These are phyloP conservation scores for Fomitopsis pinicola DNA, from an alignment of 1,284 basidiomycete genomes.

Conservation along the genomic window DNA sequence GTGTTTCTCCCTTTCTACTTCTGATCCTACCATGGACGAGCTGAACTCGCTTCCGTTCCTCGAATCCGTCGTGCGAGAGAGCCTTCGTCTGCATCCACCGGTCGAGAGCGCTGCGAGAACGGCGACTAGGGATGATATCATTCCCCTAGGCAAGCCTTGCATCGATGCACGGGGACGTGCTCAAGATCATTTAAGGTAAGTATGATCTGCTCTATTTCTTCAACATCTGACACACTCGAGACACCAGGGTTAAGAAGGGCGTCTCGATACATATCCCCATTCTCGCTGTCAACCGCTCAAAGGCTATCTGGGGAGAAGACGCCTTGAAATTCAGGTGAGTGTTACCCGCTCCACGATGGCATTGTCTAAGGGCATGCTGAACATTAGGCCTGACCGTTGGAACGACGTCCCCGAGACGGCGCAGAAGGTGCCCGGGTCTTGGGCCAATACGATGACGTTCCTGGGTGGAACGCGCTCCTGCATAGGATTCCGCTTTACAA, in stretches of 20 bases:
- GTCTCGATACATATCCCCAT: slow-evolving; percentile 47
- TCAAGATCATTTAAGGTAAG: slow-evolving; percentile 21
- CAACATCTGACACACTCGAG: background rate
- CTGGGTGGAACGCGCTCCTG: slow-evolving; percentile 54
- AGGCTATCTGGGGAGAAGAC: slow-evolving; percentile 53
- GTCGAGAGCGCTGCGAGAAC: slow-evolving; percentile 53
- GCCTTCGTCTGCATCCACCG: slow-evolving; percentile 61
- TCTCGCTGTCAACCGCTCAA: slow-evolving; percentile 39
- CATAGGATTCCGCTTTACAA: background rate
- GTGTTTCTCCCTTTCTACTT: slow-evolving; percentile 36
- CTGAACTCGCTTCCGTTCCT: slow-evolving; percentile 56
- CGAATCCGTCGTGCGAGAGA: slow-evolving; percentile 68
- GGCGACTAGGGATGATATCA: slow-evolving; percentile 44
- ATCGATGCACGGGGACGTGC: slow-evolving; percentile 22
- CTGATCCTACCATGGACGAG: slow-evolving; percentile 49
- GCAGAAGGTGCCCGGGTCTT: slow-evolving; percentile 46
- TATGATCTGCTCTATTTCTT: background rate
- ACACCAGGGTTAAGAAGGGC: slow-evolving; percentile 36
- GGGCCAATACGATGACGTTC: slow-evolving; percentile 40
- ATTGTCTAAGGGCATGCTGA: background rate
- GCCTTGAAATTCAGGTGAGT: slow-evolving; percentile 44
- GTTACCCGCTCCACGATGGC: slow-evolving; percentile 33
- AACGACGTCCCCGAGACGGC: slow-evolving; percentile 39
- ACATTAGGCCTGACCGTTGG: slow-evolving; percentile 54
- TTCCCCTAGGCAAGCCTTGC: slow-evolving; percentile 27